Conservation (phyloP, 176 grass and related monocot genomes). For the Oryza glumipatula region DNA sequence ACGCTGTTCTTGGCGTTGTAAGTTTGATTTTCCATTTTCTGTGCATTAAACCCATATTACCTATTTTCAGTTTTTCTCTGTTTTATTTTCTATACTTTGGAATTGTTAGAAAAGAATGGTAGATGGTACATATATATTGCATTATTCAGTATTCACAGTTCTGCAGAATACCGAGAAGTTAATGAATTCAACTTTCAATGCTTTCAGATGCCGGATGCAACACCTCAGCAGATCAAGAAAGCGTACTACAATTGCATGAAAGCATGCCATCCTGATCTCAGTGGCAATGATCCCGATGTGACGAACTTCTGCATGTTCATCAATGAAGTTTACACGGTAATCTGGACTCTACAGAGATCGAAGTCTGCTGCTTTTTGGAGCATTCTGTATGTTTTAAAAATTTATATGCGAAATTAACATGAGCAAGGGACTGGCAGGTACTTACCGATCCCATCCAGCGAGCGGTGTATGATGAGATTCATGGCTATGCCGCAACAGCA, state of each 20-base stretch:
- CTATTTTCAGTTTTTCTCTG: not conserved
- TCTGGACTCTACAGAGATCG: not conserved
- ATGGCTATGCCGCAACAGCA: conserved; percentile 77
- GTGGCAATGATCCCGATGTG: conserved; percentile 87
- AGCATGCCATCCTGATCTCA: conserved; percentile 90
- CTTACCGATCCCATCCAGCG: conserved; percentile 91
- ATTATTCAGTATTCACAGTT: not conserved
- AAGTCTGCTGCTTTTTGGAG: conserved; percentile 2
- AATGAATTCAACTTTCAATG: not conserved
- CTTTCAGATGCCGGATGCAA: conserved; percentile 92
- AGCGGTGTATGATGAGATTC: conserved; percentile 91
- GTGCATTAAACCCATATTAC: not conserved
- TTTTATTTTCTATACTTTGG: not conserved
- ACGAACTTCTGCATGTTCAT: conserved; percentile 99
- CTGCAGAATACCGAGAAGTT: not conserved
- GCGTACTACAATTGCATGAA: conserved; percentile 99
- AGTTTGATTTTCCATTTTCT: not conserved
- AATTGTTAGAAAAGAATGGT: conserved; percentile 1
- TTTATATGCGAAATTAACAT: conserved; percentile 38
- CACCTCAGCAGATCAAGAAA: conserved; percentile 91
- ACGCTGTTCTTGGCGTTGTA: conserved; percentile 87
- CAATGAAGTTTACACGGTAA: conserved; percentile 94
- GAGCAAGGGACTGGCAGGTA: conserved; percentile 56
- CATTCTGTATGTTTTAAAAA: not conserved
- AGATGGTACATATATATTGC: not conserved